phyloP scores from a whole-genome alignment of 1,284 basidiomycete species.

The Afroboletus lepidellus region DNA sequence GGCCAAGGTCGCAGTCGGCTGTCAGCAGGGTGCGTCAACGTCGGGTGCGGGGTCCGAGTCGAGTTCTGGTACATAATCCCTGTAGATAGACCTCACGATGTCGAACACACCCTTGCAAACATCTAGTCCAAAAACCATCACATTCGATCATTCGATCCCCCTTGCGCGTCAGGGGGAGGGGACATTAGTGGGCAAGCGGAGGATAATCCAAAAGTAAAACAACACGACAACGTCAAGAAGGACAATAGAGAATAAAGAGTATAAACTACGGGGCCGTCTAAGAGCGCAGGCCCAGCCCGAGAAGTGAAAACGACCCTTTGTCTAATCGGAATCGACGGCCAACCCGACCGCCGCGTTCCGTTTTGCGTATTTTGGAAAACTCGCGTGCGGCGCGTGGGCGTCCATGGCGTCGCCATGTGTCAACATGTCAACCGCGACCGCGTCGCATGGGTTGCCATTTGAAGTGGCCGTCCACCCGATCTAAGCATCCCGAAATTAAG shows the following conservation, averaged over 20 bases:
- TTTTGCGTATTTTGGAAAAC: too few relatives aligned
- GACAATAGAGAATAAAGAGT: neutral
- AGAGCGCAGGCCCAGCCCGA: constrained; percentile 23
- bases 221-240: neutral
- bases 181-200: neutral
- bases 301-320: too few relatives aligned
- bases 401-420: too few relatives aligned
- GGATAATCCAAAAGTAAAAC: neutral
- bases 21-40: neutral
- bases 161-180: neutral
- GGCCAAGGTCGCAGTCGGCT: constrained; percentile 35
- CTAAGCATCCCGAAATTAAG: constrained; percentile 21
- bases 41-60: neutral
- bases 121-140: neutral
- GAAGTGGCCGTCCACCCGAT: constrained; percentile 22
- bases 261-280: neutral
- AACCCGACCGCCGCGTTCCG: constrained; percentile 1
- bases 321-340: too few relatives aligned
- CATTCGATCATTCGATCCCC: neutral
- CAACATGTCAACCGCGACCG: too few relatives aligned
- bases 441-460: constrained; percentile 4
- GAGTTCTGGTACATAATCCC: neutral
- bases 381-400: too few relatives aligned
- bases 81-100: too few relatives aligned
- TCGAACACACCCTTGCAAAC: too few relatives aligned